Evolutionary conservation across 495 filamentous ascomycete genomes (phyloP).

Genomic region (Jackrogersella multiformis): DNA sequence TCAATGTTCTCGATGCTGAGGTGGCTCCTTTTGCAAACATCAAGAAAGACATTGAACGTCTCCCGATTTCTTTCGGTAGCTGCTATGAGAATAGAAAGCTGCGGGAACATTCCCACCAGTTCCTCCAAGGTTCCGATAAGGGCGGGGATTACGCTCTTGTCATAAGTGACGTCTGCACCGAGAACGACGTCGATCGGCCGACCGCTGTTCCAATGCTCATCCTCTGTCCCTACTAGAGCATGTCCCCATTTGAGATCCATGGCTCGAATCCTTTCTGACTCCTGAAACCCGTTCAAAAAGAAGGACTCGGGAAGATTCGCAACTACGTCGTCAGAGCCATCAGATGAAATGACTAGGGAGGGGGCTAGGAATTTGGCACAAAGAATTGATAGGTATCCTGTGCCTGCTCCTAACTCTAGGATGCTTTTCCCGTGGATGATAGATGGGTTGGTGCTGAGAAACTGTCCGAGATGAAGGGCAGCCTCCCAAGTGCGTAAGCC

Average conservation of each 20-base stretch:
- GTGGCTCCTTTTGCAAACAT: slow-evolving; percentile 44
- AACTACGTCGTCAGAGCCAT: slow-evolving; percentile 80
- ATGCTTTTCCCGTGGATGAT: slow-evolving; percentile 66
- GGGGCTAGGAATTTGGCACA: slow-evolving; percentile 79
- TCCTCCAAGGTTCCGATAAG: slow-evolving; percentile 58
- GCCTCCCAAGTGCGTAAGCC: slow-evolving; percentile 95
- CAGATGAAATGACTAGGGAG: slow-evolving; percentile 73
- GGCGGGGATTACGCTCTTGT: slow-evolving; percentile 54
- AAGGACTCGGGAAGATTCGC: slow-evolving; percentile 73
- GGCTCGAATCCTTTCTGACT: slow-evolving; percentile 51
- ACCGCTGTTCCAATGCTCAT: slow-evolving; percentile 55
- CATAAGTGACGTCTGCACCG: slow-evolving; percentile 64
- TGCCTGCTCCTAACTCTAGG: slow-evolving; percentile 90
- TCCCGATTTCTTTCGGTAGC: slow-evolving; percentile 59
- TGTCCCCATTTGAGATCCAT: slow-evolving; percentile 70
- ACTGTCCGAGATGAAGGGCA: slow-evolving; percentile 82
- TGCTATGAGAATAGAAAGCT: slow-evolving; percentile 52
- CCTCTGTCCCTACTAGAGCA: slow-evolving; percentile 57
- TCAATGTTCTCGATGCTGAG: slow-evolving; percentile 49
- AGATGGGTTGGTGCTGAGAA: slow-evolving; percentile 58
- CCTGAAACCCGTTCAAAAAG: slow-evolving; percentile 70
- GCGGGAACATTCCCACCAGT: slow-evolving; percentile 49
- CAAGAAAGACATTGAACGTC: slow-evolving; percentile 56
- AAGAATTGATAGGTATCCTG: slow-evolving; percentile 83
- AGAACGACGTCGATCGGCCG: slow-evolving; percentile 56